Percentiles rank a stretch among this genome's conserved stretches.
Conservation (phyloP, 129 eudicot genomes). For the Rutidosis leptorrhynchoides region DNA sequence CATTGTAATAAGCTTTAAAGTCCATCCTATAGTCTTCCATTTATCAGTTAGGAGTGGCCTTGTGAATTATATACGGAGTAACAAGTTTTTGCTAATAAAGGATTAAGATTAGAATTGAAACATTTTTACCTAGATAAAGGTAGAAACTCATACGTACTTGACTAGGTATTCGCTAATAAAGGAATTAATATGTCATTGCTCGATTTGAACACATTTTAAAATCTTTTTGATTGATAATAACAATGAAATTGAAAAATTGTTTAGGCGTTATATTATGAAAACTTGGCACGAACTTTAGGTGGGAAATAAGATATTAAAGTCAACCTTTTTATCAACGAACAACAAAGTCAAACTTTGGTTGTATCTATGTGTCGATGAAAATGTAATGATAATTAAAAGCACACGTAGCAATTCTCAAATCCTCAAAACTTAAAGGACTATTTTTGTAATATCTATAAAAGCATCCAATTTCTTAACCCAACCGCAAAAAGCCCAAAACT, state of each 20-base stretch:
- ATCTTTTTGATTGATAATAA: too few species aligned
- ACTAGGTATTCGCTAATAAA: too few species aligned
- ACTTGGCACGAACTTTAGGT: not conserved
- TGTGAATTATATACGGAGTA: too few species aligned
- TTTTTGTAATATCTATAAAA: not conserved
- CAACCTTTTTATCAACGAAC: not conserved
- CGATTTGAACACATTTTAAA: too few species aligned
- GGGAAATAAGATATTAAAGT: not conserved
- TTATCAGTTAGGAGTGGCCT: too few species aligned
- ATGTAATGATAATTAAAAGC: not conserved
- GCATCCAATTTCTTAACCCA: not conserved
- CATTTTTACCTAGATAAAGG: not conserved
- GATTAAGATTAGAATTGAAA: not conserved
- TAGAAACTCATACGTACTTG: not conserved
- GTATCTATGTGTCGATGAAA: not conserved
- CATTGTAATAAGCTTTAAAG: too few species aligned
- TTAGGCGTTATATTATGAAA: not conserved
- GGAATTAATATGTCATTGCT: too few species aligned
- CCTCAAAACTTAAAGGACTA: not conserved
- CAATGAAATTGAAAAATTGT: too few species aligned
- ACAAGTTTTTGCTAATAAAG: too few species aligned
- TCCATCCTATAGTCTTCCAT: too few species aligned
- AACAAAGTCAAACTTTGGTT: constrained; percentile 3
- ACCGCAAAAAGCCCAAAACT: not conserved
- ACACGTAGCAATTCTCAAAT: not conserved